Percentiles rank a stretch among this genome's conserved stretches.
phyloP scores from a whole-genome alignment of 192 early-diverging fungal species.

The Gamsiella multidivaricata region DNA sequence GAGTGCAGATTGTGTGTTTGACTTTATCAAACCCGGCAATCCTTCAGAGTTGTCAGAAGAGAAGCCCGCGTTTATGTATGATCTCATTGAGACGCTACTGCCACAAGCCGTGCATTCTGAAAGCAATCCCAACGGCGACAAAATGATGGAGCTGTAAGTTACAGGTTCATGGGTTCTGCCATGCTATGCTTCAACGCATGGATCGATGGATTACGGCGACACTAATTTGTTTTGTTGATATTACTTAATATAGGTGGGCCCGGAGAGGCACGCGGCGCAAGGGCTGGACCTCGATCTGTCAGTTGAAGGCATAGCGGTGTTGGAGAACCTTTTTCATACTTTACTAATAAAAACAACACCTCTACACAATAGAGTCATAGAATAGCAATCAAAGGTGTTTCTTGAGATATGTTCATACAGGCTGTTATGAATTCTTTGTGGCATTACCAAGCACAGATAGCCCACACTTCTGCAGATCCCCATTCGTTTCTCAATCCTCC shows the following conservation, averaged over 20 bases:
- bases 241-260: conserved; percentile 51
- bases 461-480: conserved; percentile 10
- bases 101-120: conserved; percentile 78
- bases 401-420: too few relatives aligned
- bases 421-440: too few relatives aligned
- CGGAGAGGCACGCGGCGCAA: conserved; percentile 45
- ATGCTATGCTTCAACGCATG: too few relatives aligned
- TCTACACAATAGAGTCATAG: neutral
- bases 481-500: conserved; percentile 3
- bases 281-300: conserved; percentile 56
- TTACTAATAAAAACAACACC: conserved; percentile 1
- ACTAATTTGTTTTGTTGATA: too few relatives aligned
- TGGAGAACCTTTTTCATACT: neutral
- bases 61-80: conserved; percentile 89
- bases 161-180: too few relatives aligned
- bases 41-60: conserved; percentile 65
- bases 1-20: conserved; percentile 94
- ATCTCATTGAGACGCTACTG: conserved; percentile 90
- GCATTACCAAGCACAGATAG: too few relatives aligned
- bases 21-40: conserved; percentile 85
- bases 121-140: conserved; percentile 69
- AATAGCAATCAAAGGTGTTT: too few relatives aligned
- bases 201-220: neutral
- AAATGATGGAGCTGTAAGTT: conserved; percentile 85
- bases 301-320: conserved; percentile 14